Conservation (phyloP, 345 rosid genomes). For the Pugionium dolabratum region DNA sequence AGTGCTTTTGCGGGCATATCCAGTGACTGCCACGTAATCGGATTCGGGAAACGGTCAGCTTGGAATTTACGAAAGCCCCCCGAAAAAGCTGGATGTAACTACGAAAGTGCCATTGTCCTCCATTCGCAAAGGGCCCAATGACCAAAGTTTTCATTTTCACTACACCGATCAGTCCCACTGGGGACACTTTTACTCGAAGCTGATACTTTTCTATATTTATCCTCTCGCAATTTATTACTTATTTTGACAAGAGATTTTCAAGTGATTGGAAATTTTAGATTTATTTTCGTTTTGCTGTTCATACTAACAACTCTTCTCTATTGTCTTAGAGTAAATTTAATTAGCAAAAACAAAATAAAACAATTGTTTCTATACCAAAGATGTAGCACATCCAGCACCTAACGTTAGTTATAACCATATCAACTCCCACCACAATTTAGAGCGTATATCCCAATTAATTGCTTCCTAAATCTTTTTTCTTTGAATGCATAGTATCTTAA, state of each 20-base stretch:
- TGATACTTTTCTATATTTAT: conserved; percentile 11
- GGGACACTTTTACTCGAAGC: conserved; percentile 12
- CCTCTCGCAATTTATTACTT: neutral
- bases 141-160: conserved; percentile 1
- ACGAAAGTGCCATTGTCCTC: conserved; percentile 8
- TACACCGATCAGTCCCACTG: conserved; percentile 1
- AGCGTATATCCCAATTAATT: neutral
- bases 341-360: too few species aligned
- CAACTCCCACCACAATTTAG: conserved; percentile 1
- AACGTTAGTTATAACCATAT: neutral
- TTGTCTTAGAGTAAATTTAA: too few species aligned
- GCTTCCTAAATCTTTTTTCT: conserved; percentile 12
- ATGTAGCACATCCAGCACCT: neutral
- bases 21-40: conserved; percentile 46
- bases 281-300: too few species aligned
- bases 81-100: neutral
- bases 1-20: conserved; percentile 36
- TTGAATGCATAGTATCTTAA: too few species aligned
- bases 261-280: too few species aligned
- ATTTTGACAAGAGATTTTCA: too few species aligned
- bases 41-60: conserved; percentile 40
- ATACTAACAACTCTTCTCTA: too few species aligned
- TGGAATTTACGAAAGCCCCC: neutral
- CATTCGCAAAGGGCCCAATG: neutral
- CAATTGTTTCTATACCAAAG: too few species aligned